phyloP scores from a whole-genome alignment of 495 filamentous ascomycete genomes.

The Penicillium longicatenatum region DNA sequence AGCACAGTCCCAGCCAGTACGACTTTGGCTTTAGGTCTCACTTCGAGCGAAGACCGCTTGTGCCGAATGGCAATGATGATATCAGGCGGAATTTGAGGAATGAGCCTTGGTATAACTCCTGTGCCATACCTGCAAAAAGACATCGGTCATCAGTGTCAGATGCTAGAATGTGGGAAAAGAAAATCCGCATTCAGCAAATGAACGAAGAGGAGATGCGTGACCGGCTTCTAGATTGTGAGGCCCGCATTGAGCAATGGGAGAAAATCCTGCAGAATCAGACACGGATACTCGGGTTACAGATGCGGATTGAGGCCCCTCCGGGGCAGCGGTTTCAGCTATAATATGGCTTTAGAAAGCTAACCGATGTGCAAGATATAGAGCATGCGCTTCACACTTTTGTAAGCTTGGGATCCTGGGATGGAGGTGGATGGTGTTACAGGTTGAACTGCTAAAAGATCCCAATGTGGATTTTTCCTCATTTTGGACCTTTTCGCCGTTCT shows the following conservation, averaged over 20 bases:
- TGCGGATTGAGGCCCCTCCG: constrained; percentile 22
- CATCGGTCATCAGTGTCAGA: constrained; percentile 3
- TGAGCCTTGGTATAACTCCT: not conserved
- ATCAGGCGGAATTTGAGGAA: not conserved
- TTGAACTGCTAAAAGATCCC: not conserved
- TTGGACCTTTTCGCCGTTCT: not conserved
- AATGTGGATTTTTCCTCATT: not conserved
- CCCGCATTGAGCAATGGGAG: constrained; percentile 30
- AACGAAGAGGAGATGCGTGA: constrained; percentile 33
- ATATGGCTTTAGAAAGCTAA: not conserved
- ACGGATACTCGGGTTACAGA: constrained; percentile 22
- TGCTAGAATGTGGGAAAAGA: constrained; percentile 9
- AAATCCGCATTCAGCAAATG: constrained; percentile 21
- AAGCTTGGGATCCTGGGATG: not conserved
- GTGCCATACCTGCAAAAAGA: constrained; percentile 3
- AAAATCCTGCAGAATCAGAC: constrained; percentile 22
- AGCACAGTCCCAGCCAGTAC: not conserved
- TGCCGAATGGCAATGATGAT: not conserved
- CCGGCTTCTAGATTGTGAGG: constrained; percentile 36
- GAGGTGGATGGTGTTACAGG: not conserved
- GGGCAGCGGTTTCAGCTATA: constrained; percentile 15
- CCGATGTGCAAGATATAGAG: too few relatives aligned
- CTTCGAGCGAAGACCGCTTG: constrained; percentile 8
- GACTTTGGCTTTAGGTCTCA: constrained; percentile 1
- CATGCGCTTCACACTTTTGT: not conserved